Evolutionary conservation across 2,329 filamentous ascomycete species (phyloP).

Genomic region (Sclerotinia spermophila): DNA sequence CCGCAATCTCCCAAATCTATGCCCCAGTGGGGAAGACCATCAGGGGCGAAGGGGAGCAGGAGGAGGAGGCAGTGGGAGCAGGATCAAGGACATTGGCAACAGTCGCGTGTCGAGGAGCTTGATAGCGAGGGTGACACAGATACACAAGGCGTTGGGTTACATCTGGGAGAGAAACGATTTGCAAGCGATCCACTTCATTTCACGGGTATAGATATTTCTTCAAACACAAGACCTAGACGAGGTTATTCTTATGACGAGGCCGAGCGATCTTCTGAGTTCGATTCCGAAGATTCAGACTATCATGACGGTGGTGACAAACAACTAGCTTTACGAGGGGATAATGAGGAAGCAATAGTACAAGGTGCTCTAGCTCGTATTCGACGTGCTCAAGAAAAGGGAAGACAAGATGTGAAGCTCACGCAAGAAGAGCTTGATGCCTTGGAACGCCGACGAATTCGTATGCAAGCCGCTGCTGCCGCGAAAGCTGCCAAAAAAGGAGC

Average conservation of each 20-base stretch:
- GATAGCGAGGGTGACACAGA: conserved; percentile 52
- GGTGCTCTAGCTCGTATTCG: conserved; percentile 77
- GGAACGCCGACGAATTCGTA: conserved; percentile 62
- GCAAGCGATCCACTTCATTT: conserved; percentile 58
- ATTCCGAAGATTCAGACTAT: conserved; percentile 44
- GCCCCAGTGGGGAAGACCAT: conserved; percentile 99
- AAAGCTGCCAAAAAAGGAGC: conserved; percentile 28
- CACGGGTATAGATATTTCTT: conserved; percentile 56
- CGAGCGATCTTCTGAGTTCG: conserved; percentile 38
- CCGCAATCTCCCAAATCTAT: conserved; percentile 94
- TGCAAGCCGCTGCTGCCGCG: conserved; percentile 37
- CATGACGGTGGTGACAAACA: conserved; percentile 51
- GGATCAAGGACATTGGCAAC: conserved; percentile 49
- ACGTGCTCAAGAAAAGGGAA: conserved; percentile 71
- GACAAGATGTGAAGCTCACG: conserved; percentile 74
- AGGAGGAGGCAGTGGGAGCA: conserved; percentile 50
- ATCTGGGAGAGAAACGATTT: conserved; percentile 48
- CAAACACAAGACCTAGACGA: conserved; percentile 29
- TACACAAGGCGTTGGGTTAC: conserved; percentile 52
- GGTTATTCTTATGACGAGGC: conserved; percentile 42
- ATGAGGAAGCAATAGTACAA: conserved; percentile 73
- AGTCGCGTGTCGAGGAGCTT: conserved; percentile 60
- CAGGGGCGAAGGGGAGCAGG: conserved; percentile 74
- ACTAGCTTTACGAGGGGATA: conserved; percentile 53
- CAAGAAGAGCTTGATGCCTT: conserved; percentile 77